Conservation (phyloP, 768 basidiomycete species). For the Panus rudis region DNA sequence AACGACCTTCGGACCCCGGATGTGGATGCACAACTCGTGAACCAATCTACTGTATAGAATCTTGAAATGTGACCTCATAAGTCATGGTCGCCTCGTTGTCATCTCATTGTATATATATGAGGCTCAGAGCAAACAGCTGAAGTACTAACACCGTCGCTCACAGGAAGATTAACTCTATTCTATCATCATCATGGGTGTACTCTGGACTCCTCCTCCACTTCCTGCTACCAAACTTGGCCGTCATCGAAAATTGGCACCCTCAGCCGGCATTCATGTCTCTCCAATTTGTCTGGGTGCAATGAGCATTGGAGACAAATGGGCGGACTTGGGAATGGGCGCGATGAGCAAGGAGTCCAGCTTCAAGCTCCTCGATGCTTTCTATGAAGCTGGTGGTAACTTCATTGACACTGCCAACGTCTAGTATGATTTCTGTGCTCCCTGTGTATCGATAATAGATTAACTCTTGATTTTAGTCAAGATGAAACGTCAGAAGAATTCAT, state of each 20-base stretch:
- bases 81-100: too few relatives aligned
- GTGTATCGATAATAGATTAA: background rate
- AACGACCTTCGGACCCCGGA: too few relatives aligned
- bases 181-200: too few relatives aligned
- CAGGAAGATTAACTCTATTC: too few relatives aligned
- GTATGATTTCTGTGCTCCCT: conserved; percentile 19
- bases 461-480: conserved; percentile 9
- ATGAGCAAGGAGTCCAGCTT: conserved; percentile 29
- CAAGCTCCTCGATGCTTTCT: conserved; percentile 37
- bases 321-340: conserved; percentile 26
- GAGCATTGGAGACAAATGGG: conserved; percentile 37
- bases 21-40: too few relatives aligned
- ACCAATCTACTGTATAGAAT: too few relatives aligned
- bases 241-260: conserved; percentile 29
- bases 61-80: too few relatives aligned
- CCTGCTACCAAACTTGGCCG: conserved; percentile 15
- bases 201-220: conserved; percentile 12
- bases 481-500: conserved; percentile 27
- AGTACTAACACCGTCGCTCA: too few relatives aligned
- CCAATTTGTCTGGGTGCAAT: conserved; percentile 38
- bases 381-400: conserved; percentile 40
- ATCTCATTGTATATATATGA: too few relatives aligned
- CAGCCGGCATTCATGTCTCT: conserved; percentile 38
- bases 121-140: too few relatives aligned
- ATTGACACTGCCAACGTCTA: conserved; percentile 42